Evolutionary conservation across 257 asterid genomes (phyloP), one percentile per base, ranked within the genome.

Genomic region (Solanum dulcamara): DNA sequence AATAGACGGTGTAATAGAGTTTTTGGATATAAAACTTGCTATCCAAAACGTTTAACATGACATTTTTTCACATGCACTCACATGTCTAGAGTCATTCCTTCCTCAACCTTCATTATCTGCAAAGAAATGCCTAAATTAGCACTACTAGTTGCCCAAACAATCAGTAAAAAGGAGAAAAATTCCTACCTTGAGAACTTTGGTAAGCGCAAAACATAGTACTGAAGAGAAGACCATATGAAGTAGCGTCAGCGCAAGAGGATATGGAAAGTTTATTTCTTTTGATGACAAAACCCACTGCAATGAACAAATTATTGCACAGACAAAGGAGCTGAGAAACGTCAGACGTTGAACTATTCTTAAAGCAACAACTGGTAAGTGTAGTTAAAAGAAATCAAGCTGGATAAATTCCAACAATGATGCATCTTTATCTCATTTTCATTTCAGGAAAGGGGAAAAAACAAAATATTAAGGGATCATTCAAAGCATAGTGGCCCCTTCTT

Each of bases 201-300:
- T 96, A 71, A 96, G 92, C 81, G 92, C 57, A 87, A 94, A 94
- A 89, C 99, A 96, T 51, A 95, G 82, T 55, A 93, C 94, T 40
- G 99, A 96, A 83, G 99, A 96, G 93, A 96, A 96, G 84, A 96
- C 88, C 99, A 96, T 96, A 90, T 96, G 99, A 91, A 96, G 98
- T 77, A 96, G 92, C 11, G 99, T 96, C 91, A 96, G 89, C 57
- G 95, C 99, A 83, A 96, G 98, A 81, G 99, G 99, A 90, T 92
- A 96, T 10, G 99, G 99, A 88, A 96, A 96, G 89, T 95, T 95
- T 79, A 96, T 93, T 81, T 94, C 98, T 90, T 95, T 92, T 2
- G 99, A 96, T 42, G 98, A 94, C 84, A 96, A 90, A 81, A 96
- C 95, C 98, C 98, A 96, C 99, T 96, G 97, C 97, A 93, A 64